Percentiles rank a stretch among this genome's conserved stretches.
phyloP scores from a whole-genome alignment of 371 early-diverging fungal genomes.

The Apophysomyces trapeziformis region DNA sequence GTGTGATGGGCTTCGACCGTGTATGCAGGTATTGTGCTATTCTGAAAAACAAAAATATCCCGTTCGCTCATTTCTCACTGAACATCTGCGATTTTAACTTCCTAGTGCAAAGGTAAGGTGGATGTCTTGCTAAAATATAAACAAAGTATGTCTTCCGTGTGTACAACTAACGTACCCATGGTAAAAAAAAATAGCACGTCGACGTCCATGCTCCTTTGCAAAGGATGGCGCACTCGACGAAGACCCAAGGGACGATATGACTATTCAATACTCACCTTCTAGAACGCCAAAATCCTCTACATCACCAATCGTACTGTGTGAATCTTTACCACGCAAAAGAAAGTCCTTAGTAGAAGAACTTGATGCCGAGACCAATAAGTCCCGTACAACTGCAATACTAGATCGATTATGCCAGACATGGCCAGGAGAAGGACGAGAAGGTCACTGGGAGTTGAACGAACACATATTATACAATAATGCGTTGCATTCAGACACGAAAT shows the following conservation, averaged over 20 bases:
- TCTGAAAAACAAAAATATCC: neutral
- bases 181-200: constrained; percentile 23
- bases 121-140: neutral
- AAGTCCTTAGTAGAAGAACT: neutral
- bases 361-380: neutral
- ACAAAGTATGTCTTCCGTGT: neutral
- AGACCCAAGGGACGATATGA: neutral
- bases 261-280: neutral
- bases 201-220: constrained; percentile 33
- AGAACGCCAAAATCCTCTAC: neutral
- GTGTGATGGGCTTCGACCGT: constrained; percentile 59
- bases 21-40: constrained; percentile 51
- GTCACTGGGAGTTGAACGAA: constrained; percentile 15
- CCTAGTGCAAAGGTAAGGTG: constrained; percentile 25
- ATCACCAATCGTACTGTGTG: neutral
- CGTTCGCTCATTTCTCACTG: too few relatives aligned
- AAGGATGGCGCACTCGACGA: constrained; percentile 23
- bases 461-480: constrained; percentile 10
- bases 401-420: constrained; percentile 18
- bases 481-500: neutral
- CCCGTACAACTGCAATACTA: constrained; percentile 1
- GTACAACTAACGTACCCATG: neutral
- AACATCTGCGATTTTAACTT: neutral
- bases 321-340: neutral
- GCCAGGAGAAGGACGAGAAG: constrained; percentile 6